Evolutionary conservation across 2,329 filamentous ascomycete genomes (phyloP).

Genomic region (Talaromyces sp.): DNA sequence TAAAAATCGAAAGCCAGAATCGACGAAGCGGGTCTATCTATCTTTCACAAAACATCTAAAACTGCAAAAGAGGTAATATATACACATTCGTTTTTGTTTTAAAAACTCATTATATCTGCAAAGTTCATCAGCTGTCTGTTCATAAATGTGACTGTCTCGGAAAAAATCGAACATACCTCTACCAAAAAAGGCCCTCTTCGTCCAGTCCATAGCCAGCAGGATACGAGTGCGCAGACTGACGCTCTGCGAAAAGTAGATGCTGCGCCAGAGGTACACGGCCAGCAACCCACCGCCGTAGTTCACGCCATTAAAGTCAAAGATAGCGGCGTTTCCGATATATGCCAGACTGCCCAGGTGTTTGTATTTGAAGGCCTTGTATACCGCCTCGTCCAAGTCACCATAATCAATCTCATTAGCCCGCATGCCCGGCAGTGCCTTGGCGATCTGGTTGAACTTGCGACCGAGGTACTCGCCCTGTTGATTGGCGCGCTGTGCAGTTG

Average conservation of each 20-base stretch:
- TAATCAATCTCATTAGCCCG: conserved; percentile 74
- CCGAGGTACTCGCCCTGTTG: conserved; percentile 93
- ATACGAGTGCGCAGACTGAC: conserved; percentile 86
- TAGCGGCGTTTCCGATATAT: conserved; percentile 92
- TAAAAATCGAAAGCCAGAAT: background rate
- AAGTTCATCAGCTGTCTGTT: background rate
- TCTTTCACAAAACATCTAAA: background rate
- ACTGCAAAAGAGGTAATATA: background rate
- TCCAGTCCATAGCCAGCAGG: conserved; percentile 96
- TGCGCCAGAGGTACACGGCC: conserved; percentile 94
- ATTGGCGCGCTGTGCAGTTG: conserved; percentile 92
- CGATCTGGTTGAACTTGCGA: conserved; percentile 88
- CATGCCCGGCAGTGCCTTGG: conserved; percentile 70
- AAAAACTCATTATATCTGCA: conserved; percentile 52
- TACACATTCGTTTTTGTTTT: conserved; percentile 11
- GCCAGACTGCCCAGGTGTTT: conserved; percentile 85
- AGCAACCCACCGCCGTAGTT: conserved; percentile 76
- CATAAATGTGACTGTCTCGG: background rate
- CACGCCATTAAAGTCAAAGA: conserved; percentile 83
- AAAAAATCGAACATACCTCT: conserved; percentile 61
- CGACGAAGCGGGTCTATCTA: background rate
- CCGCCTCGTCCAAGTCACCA: conserved; percentile 83
- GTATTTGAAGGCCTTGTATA: conserved; percentile 94
- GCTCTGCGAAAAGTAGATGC: conserved; percentile 95
- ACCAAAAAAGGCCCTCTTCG: conserved; percentile 91